phyloP scores from a whole-genome alignment of 78 protist genomes.

The Speleostelium caveatum region DNA sequence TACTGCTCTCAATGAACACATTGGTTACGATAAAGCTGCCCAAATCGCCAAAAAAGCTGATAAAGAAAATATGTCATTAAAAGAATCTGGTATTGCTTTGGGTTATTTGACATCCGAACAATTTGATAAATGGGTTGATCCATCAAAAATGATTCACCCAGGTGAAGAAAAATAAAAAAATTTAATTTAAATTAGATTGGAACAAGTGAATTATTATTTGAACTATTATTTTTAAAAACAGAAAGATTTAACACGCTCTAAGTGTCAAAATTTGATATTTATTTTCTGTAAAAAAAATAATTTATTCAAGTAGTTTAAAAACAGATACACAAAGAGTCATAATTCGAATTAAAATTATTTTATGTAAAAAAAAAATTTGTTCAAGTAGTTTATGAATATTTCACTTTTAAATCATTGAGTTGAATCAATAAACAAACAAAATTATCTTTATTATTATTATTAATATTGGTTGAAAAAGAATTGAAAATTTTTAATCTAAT shows the following conservation, averaged over 20 bases:
- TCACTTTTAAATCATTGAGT: too few species aligned
- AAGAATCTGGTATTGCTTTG: conserved; percentile 88
- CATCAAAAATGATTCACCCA: conserved; percentile 86
- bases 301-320: neutral
- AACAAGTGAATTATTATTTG: neutral
- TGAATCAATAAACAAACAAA: too few species aligned
- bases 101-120: conserved; percentile 87
- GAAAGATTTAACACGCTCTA: too few species aligned
- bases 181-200: neutral
- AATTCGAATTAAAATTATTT: too few species aligned
- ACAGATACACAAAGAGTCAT: neutral
- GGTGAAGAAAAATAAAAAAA: neutral
- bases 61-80: conserved; percentile 87
- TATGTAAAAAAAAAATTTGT: too few species aligned
- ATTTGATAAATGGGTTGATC: conserved; percentile 90
- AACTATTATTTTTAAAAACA: too few species aligned
- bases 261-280: too few species aligned
- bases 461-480: too few species aligned
- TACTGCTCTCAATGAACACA: conserved; percentile 97
- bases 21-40: conserved; percentile 97
- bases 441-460: too few species aligned
- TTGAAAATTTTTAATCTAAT: too few species aligned
- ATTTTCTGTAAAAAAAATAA: too few species aligned
- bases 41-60: conserved; percentile 89
- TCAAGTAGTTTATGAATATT: too few species aligned